These are phyloP conservation scores for Penicillium canariense DNA, from an alignment of 495 filamentous ascomycete genomes.

Conservation along the genomic window DNA sequence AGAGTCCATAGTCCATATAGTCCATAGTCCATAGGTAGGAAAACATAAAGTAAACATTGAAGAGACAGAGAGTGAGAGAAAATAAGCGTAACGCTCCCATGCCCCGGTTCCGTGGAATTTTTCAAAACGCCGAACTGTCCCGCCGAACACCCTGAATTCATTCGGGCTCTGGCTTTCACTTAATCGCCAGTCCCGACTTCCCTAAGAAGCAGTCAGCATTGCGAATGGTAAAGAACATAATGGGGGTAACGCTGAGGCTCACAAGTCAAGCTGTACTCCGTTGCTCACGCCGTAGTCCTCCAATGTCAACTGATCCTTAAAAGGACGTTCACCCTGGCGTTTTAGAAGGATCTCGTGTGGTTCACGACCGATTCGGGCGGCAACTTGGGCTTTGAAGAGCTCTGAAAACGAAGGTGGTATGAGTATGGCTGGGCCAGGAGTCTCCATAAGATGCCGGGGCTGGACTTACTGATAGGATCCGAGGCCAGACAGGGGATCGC, in stretches of 20 bases:
- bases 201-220: slow-evolving; percentile 34
- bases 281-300: slow-evolving; percentile 88
- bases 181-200: slow-evolving; percentile 78
- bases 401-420: slow-evolving; percentile 28
- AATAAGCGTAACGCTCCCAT: slow-evolving; percentile 6
- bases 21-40: not conserved
- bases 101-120: slow-evolving; percentile 1
- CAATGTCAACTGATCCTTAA: slow-evolving; percentile 82
- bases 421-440: not conserved
- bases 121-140: slow-evolving; percentile 15
- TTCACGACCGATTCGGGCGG: slow-evolving; percentile 78
- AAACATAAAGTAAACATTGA: not conserved
- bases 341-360: slow-evolving; percentile 90
- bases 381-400: slow-evolving; percentile 87
- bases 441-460: not conserved
- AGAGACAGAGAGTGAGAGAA: slow-evolving; percentile 2
- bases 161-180: slow-evolving; percentile 26
- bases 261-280: slow-evolving; percentile 84
- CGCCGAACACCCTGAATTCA: slow-evolving; percentile 2
- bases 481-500: slow-evolving; percentile 80
- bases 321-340: slow-evolving; percentile 85
- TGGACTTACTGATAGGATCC: slow-evolving; percentile 64
- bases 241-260: slow-evolving; percentile 28
- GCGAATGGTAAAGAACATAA: not conserved
- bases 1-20: not conserved